Evolutionary conservation across 345 rosid species (phyloP).

Genomic region (Barbarea vulgaris): DNA sequence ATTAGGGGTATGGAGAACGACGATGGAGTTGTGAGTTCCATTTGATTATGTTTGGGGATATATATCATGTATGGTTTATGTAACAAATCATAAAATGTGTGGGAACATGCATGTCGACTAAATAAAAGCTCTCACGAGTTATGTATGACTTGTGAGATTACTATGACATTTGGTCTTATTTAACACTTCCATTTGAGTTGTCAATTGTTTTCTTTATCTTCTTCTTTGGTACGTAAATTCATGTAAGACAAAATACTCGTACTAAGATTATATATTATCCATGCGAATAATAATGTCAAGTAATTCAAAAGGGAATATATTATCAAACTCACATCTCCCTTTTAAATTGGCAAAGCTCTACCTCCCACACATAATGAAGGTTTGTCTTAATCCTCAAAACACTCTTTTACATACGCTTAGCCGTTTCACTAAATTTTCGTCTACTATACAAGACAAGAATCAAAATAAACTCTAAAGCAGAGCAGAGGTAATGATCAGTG

Average conservation of each 20-base stretch:
- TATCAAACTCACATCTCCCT: too few species aligned
- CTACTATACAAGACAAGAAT: not conserved
- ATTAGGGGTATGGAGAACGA: conserved; percentile 23
- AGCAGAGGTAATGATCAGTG: not conserved
- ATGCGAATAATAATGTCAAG: too few species aligned
- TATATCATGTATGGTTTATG: conserved; percentile 14
- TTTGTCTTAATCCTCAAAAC: not conserved
- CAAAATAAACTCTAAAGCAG: not conserved
- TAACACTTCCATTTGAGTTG: not conserved
- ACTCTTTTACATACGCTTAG: not conserved
- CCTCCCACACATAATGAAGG: not conserved
- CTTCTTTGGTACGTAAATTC: not conserved
- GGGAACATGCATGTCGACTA: conserved; percentile 22
- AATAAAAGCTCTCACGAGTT: conserved; percentile 18
- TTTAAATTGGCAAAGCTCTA: not conserved
- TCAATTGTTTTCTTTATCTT: not conserved
- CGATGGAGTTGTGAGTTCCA: conserved; percentile 32
- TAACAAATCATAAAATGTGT: conserved; percentile 13
- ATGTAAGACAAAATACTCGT: not conserved
- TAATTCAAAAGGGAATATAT: too few species aligned
- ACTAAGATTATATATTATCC: not conserved
- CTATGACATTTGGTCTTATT: not conserved
- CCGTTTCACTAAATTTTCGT: not conserved
- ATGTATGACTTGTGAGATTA: not conserved
- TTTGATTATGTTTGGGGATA: conserved; percentile 3